phyloP scores from a whole-genome alignment of 495 filamentous ascomycete species.

The Chaetomium fimeti region DNA sequence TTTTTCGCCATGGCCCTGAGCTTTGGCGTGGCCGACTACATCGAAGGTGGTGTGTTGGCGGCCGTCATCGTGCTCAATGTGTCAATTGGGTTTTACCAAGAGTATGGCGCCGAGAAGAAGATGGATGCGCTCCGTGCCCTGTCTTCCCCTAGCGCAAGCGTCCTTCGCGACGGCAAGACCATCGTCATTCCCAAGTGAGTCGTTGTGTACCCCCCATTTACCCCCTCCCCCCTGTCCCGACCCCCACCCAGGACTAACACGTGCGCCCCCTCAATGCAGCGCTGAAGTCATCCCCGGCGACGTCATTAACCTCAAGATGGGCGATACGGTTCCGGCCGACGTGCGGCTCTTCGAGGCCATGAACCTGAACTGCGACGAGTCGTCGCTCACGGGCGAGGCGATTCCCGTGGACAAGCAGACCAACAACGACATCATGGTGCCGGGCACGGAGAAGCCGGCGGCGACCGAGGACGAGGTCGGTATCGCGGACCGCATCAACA shows the following conservation, averaged over 20 bases:
- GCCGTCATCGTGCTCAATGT: slow-evolving; percentile 82
- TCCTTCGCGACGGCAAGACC: slow-evolving; percentile 68
- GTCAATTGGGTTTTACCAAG: slow-evolving; percentile 74
- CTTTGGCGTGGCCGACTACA: slow-evolving; percentile 74
- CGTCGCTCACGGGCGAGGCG: slow-evolving; percentile 67
- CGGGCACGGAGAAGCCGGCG: slow-evolving; percentile 34
- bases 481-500: slow-evolving; percentile 65
- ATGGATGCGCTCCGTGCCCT: slow-evolving; percentile 77
- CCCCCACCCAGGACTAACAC: slow-evolving; percentile 9
- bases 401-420: slow-evolving; percentile 43
- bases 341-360: slow-evolving; percentile 71
- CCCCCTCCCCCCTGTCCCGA: background rate
- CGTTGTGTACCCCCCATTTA: background rate
- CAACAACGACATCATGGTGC: slow-evolving; percentile 35
- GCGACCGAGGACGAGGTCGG: slow-evolving; percentile 52
- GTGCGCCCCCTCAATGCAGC: slow-evolving; percentile 41
- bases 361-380: slow-evolving; percentile 56
- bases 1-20: slow-evolving; percentile 81
- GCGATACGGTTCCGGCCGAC: slow-evolving; percentile 81
- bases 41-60: slow-evolving; percentile 80
- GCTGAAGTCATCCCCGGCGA: slow-evolving; percentile 80
- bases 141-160: slow-evolving; percentile 74
- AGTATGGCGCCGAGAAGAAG: slow-evolving; percentile 81
- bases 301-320: slow-evolving; percentile 74
- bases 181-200: slow-evolving; percentile 60